Percentiles rank a stretch among this genome's conserved stretches.
Conservation (phyloP, 148 eudicot genomes). For the Chenopodium quinoa region DNA sequence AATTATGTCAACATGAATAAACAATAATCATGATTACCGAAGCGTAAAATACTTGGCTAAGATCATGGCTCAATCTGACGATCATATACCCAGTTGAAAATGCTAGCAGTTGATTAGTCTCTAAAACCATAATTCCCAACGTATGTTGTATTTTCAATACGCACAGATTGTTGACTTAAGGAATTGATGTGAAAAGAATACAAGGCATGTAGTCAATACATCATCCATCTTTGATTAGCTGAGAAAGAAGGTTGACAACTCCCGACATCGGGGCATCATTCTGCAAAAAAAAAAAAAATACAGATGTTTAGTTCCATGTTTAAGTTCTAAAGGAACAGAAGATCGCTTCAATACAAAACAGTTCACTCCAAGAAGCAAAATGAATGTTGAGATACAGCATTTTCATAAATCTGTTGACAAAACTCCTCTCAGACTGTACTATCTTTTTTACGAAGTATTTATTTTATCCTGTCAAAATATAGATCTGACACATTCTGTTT, state of each 20-base stretch:
- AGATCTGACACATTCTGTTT: not conserved
- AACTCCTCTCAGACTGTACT: not conserved
- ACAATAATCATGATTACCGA: not conserved
- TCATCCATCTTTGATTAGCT: conserved; percentile 48
- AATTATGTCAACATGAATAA: not conserved
- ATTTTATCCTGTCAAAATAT: not conserved
- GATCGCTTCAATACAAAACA: not conserved
- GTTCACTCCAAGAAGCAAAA: not conserved
- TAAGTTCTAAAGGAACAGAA: not conserved
- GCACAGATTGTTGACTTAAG: not conserved
- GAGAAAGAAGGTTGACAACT: conserved; percentile 72
- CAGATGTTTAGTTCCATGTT: not conserved
- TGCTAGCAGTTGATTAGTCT: not conserved
- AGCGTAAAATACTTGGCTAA: not conserved
- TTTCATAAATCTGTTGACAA: not conserved
- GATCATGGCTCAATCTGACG: not conserved
- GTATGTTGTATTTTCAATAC: not conserved
- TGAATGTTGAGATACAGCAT: not conserved
- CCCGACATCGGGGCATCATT: conserved; percentile 79
- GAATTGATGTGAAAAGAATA: not conserved
- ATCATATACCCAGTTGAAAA: not conserved
- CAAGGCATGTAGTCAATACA: not conserved
- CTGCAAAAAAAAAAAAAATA: conserved; percentile 37
- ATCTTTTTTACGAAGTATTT: not conserved
- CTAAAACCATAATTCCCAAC: not conserved